Conservation (phyloP, 2,329 filamentous ascomycete genomes). For the Venturia carpophila region DNA sequence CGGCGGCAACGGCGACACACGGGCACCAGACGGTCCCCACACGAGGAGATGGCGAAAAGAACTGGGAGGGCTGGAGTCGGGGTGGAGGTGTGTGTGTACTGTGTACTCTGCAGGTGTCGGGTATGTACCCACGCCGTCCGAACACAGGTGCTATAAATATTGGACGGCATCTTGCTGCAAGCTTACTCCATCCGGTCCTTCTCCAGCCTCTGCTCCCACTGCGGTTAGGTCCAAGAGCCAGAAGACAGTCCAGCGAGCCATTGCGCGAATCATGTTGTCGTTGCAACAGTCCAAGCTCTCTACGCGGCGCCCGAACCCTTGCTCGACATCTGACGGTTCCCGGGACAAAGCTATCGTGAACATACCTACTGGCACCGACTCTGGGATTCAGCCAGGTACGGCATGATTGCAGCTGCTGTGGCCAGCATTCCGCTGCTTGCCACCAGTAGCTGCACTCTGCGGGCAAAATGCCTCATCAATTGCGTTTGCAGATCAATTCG, state of each 20-base stretch:
- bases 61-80: neutral
- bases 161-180: neutral
- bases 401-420: neutral
- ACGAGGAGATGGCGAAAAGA: neutral
- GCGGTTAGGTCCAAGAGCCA: neutral
- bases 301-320: neutral
- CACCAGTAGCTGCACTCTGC: neutral
- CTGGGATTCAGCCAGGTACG: neutral
- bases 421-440: constrained; percentile 2
- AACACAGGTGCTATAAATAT: neutral
- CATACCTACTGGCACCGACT: neutral
- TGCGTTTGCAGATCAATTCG: neutral
- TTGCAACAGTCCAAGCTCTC: neutral
- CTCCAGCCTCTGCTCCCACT: neutral
- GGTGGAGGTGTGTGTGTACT: neutral
- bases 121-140: neutral
- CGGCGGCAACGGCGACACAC: neutral
- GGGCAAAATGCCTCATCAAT: neutral
- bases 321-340: neutral
- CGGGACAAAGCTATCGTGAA: constrained; percentile 2
- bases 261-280: neutral
- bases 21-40: neutral
- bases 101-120: no score
- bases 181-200: neutral
- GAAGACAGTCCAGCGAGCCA: neutral